phyloP scores from a whole-genome alignment of 2,329 filamentous ascomycete species.

The Malbranchea zuffiana region DNA sequence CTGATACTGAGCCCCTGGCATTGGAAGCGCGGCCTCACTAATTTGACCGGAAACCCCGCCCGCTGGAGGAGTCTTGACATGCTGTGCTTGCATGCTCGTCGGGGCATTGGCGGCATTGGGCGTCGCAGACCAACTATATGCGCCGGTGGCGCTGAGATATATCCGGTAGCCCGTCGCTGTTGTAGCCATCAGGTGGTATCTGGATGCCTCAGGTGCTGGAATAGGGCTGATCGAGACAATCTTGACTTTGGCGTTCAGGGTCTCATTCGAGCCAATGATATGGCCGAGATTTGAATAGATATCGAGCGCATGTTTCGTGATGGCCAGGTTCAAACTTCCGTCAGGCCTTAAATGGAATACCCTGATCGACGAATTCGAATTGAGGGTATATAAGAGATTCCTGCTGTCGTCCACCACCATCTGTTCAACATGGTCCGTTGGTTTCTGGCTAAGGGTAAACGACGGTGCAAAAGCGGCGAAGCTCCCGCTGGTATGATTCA shows the following conservation, averaged over 20 bases:
- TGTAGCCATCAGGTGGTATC: constrained; percentile 79
- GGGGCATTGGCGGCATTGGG: constrained; percentile 57
- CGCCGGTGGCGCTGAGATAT: constrained; percentile 80
- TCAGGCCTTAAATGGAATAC: constrained; percentile 73
- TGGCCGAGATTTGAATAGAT: constrained; percentile 67
- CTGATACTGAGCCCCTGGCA: constrained; percentile 20
- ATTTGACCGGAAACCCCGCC: constrained; percentile 21
- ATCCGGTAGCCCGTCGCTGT: constrained; percentile 85
- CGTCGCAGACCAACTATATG: constrained; percentile 45
- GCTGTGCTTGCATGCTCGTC: constrained; percentile 94
- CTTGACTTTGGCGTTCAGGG: constrained; percentile 57
- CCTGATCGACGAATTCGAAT: constrained; percentile 74
- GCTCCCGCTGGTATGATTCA: constrained; percentile 72
- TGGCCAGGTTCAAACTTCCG: constrained; percentile 42
- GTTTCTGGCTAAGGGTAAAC: constrained; percentile 35
- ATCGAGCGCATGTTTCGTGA: constrained; percentile 43
- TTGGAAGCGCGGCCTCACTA: constrained; percentile 12
- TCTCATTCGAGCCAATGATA: constrained; percentile 61
- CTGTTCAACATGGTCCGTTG: constrained; percentile 56
- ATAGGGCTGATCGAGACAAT: constrained; percentile 84
- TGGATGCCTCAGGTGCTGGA: constrained; percentile 67
- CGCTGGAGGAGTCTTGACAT: constrained; percentile 81
- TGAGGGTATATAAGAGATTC: constrained; percentile 82
- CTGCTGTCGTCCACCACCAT: constrained; percentile 83
- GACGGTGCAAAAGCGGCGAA: constrained; percentile 48